Evolutionary conservation across 768 basidiomycete genomes (phyloP).

Genomic region (Cystofilobasidium capitatum): DNA sequence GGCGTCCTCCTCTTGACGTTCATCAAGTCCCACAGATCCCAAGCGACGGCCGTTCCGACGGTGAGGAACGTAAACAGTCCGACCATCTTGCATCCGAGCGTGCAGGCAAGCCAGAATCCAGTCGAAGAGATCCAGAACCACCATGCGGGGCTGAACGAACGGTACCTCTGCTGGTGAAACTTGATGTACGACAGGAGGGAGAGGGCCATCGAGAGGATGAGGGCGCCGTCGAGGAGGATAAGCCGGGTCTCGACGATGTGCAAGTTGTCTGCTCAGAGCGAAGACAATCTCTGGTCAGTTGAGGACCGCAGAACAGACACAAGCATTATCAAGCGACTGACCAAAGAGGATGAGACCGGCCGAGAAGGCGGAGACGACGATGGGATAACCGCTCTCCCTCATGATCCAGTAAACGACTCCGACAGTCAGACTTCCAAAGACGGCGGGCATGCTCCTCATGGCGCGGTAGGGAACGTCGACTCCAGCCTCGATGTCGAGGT

Average conservation of each 20-base stretch:
- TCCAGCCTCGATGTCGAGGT: constrained; percentile 53
- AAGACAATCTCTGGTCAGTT: neutral
- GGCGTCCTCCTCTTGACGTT: constrained; percentile 60
- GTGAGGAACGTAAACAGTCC: constrained; percentile 81
- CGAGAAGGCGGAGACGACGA: constrained; percentile 80
- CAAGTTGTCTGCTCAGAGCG: constrained; percentile 62
- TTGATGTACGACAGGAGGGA: constrained; percentile 88
- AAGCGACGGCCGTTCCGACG: constrained; percentile 79
- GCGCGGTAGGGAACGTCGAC: constrained; percentile 71
- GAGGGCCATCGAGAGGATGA: constrained; percentile 91
- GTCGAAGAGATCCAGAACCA: constrained; percentile 89
- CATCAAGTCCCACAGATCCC: constrained; percentile 89
- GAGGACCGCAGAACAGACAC: neutral
- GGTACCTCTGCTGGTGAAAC: constrained; percentile 88
- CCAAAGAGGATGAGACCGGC: constrained; percentile 79
- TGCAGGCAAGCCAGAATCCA: constrained; percentile 87
- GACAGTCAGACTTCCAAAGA: constrained; percentile 79
- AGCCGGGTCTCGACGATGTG: constrained; percentile 93
- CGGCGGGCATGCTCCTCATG: constrained; percentile 82
- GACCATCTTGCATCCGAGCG: constrained; percentile 96
- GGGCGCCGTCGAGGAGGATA: constrained; percentile 84
- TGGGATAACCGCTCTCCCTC: constrained; percentile 95
- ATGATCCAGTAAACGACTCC: constrained; percentile 90
- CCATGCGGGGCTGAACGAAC: constrained; percentile 67
- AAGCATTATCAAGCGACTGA: constrained; percentile 15